phyloP scores from a whole-genome alignment of 148 eudicot genomes.

The Vaccinium darrowii region DNA sequence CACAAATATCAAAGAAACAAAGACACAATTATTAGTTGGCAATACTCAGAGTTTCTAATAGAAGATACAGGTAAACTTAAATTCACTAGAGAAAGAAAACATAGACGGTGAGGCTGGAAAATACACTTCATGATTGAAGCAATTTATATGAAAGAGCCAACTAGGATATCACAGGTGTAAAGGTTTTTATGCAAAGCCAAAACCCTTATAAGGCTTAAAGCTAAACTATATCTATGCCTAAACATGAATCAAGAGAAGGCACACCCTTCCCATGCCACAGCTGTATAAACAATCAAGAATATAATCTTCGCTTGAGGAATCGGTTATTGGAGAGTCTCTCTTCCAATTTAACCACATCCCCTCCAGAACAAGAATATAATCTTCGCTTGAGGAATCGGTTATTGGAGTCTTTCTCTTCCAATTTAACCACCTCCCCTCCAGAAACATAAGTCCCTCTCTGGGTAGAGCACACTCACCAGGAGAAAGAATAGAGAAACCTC shows the following conservation, averaged over 20 bases:
- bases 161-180: background rate
- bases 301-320: background rate
- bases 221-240: background rate
- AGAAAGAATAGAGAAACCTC: background rate
- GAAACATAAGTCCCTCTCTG: background rate
- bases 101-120: background rate
- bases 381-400: background rate
- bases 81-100: background rate
- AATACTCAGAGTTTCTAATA: background rate
- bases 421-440: background rate
- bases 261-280: background rate
- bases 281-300: background rate
- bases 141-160: background rate
- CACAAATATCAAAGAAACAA: conserved; percentile 11
- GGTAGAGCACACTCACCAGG: conserved; percentile 1
- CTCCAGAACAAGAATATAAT: background rate
- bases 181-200: background rate
- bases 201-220: background rate
- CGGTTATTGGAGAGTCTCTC: background rate
- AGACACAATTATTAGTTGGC: conserved; percentile 9
- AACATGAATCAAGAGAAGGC: background rate
- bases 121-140: background rate
- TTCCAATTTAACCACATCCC: background rate
- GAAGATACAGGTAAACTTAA: background rate
- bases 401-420: background rate